Evolutionary conservation across 169 alveolate genomes (phyloP), one percentile per base, ranked within the genome.

Genomic region (Theileria annulata): DNA sequence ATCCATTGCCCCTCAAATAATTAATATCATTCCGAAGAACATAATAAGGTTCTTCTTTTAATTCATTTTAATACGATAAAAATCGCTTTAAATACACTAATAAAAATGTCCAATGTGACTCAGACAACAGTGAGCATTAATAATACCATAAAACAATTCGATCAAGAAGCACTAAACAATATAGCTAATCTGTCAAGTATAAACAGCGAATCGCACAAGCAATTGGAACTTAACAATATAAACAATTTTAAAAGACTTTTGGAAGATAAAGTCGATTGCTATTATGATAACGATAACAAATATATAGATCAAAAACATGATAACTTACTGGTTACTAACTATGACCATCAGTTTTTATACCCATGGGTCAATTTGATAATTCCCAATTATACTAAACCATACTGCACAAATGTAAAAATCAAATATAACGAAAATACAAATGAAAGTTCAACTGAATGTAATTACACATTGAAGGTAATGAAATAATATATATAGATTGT

Each of bases 331-430:
- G 63, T 56, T 15, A 58, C 30, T 0, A 69, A 48, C 64, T 58
- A 17, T 3, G 76, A 69, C 3, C 67, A 69, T 9, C 76, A 69
- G 31, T 69, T 42, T 49, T 30, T 72, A 19, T 28, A 51, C 59
- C 79, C 79, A 28, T 72, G 79, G 79, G 42, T 72, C 12, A 60
- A 72, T 35, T 27, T 70, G 42, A 70, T 79, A 48, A 25, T 62
- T n/a, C 87, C 87, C 2, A 76, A 73, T 17, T 37, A 15, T 30
- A 9, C 66, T 23, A 59, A 48, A 28, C 87, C 82, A n/a, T 70
- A 79, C 76, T 37, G 78, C 15, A 30, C 47, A 58, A 60, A 58
- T 21, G 15, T n/a, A 42, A 21, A 42, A 28, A 28, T 13, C 17
- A 17, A 21, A 33, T 42, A 58, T 21, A 33, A 72, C 37, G 23